These are phyloP conservation scores for Cladosporium colombiae DNA, from an alignment of 2,329 filamentous ascomycete genomes.

Conservation along the genomic window DNA sequence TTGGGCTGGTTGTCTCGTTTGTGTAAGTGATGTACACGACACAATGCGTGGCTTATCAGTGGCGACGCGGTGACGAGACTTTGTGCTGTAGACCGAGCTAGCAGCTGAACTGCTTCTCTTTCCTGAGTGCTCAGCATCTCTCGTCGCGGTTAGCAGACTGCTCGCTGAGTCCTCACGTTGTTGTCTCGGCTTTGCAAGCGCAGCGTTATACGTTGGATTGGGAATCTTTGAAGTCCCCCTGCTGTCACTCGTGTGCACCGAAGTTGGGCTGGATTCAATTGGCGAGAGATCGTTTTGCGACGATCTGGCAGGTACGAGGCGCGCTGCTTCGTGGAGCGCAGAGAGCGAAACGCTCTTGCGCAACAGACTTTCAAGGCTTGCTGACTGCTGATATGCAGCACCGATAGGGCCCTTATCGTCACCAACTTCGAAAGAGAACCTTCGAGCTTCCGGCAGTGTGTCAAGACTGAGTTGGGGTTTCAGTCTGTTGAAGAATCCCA, in stretches of 20 bases:
- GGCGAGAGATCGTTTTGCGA: conserved; percentile 23
- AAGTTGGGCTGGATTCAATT: conserved; percentile 29
- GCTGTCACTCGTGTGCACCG: conserved; percentile 22
- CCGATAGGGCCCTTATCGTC: conserved; percentile 38
- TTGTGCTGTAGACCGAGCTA: conserved; percentile 30
- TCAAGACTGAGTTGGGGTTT: conserved; percentile 31
- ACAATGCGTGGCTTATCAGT: neutral
- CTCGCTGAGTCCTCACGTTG: conserved; percentile 42
- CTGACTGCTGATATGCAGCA: neutral
- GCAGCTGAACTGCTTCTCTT: conserved; percentile 29
- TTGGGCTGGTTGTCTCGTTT: neutral
- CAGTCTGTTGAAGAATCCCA: conserved; percentile 33
- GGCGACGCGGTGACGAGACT: neutral
- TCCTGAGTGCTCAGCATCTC: conserved; percentile 29
- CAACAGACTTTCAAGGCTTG: conserved; percentile 23
- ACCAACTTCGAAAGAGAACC: conserved; percentile 48
- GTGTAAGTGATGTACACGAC: neutral
- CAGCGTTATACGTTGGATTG: conserved; percentile 41
- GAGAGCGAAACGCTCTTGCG: conserved; percentile 32
- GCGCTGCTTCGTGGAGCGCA: conserved; percentile 19
- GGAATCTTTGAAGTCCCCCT: conserved; percentile 43
- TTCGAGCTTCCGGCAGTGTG: conserved; percentile 26
- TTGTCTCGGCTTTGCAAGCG: conserved; percentile 39
- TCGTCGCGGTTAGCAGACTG: conserved; percentile 39
- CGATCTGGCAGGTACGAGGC: neutral